Conservation (phyloP, 345 rosid genomes). For the Zanthoxylum bungeanum region DNA sequence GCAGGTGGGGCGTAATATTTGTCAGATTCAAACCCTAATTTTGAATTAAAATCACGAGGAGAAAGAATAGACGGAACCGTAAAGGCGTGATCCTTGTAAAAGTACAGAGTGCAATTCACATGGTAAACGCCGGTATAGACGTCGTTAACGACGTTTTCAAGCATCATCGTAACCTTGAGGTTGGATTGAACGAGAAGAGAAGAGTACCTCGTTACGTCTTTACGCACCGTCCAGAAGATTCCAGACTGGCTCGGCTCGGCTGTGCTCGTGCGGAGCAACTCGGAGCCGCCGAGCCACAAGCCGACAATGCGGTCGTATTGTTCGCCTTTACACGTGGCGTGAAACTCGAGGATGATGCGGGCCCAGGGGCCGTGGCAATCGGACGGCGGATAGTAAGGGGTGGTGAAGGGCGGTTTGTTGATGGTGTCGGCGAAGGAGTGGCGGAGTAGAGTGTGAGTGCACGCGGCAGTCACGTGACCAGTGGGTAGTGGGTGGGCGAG, state of each 20-base stretch:
- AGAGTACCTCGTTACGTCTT: slow-evolving; percentile 73
- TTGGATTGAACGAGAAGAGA: slow-evolving; percentile 41
- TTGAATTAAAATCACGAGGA: neutral
- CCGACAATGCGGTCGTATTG: slow-evolving; percentile 78
- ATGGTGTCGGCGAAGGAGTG: slow-evolving; percentile 85
- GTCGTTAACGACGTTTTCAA: slow-evolving; percentile 76
- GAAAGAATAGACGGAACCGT: slow-evolving; percentile 14
- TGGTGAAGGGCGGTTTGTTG: slow-evolving; percentile 59
- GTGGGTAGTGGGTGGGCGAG: slow-evolving; percentile 49
- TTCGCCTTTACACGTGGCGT: slow-evolving; percentile 51
- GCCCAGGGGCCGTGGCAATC: slow-evolving; percentile 67
- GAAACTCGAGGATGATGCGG: slow-evolving; percentile 51
- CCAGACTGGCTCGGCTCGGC: slow-evolving; percentile 68
- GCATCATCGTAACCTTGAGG: slow-evolving; percentile 68
- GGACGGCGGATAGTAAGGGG: slow-evolving; percentile 57
- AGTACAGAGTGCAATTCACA: slow-evolving; percentile 53
- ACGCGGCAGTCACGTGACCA: slow-evolving; percentile 54
- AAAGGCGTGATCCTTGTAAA: slow-evolving; percentile 38
- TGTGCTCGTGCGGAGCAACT: slow-evolving; percentile 89
- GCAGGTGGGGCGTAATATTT: slow-evolving; percentile 43
- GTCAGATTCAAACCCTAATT: slow-evolving; percentile 10
- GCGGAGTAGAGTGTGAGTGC: slow-evolving; percentile 47
- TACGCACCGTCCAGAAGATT: slow-evolving; percentile 75
- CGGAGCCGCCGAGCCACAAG: slow-evolving; percentile 81
- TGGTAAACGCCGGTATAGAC: slow-evolving; percentile 72